phyloP scores from a whole-genome alignment of 2,329 filamentous ascomycete species.

The Lachnellula occidentalis region DNA sequence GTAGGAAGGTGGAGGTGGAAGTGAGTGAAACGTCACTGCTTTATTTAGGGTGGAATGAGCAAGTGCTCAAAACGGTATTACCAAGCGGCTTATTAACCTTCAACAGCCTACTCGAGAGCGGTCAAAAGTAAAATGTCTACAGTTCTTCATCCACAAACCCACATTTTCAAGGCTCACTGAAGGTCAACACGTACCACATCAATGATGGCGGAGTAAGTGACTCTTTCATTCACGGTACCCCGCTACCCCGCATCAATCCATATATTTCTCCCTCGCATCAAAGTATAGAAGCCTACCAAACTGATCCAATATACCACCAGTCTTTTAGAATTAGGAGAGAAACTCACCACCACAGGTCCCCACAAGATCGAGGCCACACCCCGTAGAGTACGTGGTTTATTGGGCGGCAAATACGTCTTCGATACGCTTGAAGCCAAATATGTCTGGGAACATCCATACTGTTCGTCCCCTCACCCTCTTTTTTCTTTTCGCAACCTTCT shows the following conservation, averaged over 20 bases:
- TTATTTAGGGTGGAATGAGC: too few species aligned
- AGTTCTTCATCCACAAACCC: too few species aligned
- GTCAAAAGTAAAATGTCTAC: too few species aligned
- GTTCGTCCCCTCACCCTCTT: constrained; percentile 1
- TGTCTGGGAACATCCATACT: constrained; percentile 44
- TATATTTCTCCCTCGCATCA: not conserved
- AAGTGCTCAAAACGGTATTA: too few species aligned
- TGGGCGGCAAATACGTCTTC: constrained; percentile 24
- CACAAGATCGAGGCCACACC: constrained; percentile 25
- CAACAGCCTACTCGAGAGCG: too few species aligned
- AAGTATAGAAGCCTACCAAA: not conserved
- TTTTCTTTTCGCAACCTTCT: too few species aligned
- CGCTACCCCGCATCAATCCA: not conserved
- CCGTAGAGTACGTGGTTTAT: constrained; percentile 23
- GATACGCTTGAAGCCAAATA: constrained; percentile 35
- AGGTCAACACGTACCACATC: too few species aligned
- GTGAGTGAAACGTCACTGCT: too few species aligned
- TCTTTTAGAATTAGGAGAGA: constrained; percentile 15
- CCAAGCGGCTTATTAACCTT: too few species aligned
- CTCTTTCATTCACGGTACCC: not conserved
- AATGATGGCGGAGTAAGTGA: not conserved
- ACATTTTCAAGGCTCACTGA: too few species aligned
- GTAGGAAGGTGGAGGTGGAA: too few species aligned
- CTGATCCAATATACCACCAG: not conserved
- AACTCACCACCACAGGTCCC: constrained; percentile 22